Percentiles rank a stretch among this genome's conserved stretches.
These are phyloP conservation scores for Boletus rufocinnamomeus DNA, from an alignment of 768 basidiomycete species.

Conservation along the genomic window DNA sequence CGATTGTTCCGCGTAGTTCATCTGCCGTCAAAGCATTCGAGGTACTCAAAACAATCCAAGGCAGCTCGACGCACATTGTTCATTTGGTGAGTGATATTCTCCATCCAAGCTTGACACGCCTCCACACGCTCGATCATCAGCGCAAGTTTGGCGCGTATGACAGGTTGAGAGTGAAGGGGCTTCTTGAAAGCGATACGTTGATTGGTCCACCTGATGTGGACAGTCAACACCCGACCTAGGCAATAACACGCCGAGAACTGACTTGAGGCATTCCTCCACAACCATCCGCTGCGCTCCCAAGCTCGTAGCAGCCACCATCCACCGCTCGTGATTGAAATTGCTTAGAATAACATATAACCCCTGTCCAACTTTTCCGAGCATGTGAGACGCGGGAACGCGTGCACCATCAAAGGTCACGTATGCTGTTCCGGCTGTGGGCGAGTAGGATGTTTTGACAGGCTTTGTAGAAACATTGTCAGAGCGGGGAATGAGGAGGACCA, in stretches of 20 bases:
- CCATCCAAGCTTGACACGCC: slow-evolving; percentile 84
- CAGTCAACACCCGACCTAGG: slow-evolving; percentile 6
- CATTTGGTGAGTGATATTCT: slow-evolving; percentile 90
- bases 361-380: slow-evolving; percentile 81
- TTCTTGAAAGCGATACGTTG: slow-evolving; percentile 92
- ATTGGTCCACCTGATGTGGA: slow-evolving; percentile 70
- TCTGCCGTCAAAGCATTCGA: slow-evolving; percentile 45
- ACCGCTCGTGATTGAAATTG: slow-evolving; percentile 90
- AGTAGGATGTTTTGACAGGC: slow-evolving; percentile 92
- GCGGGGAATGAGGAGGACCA: slow-evolving; percentile 75
- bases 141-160: slow-evolving; percentile 86
- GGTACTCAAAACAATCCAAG: background rate
- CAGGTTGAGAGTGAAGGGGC: slow-evolving; percentile 76
- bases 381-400: slow-evolving; percentile 83
- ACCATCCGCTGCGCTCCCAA: slow-evolving; percentile 75
- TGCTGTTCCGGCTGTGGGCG: slow-evolving; percentile 86
- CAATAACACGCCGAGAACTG: slow-evolving; percentile 12
- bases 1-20: slow-evolving; percentile 84
- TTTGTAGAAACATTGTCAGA: slow-evolving; percentile 77
- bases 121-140: slow-evolving; percentile 91
- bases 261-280: slow-evolving; percentile 92
- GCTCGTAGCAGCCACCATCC: slow-evolving; percentile 78
- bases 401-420: slow-evolving; percentile 80
- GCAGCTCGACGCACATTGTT: slow-evolving; percentile 58
- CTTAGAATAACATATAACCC: slow-evolving; percentile 83